Evolutionary conservation across 2,329 filamentous ascomycete species (phyloP), one percentile per base, ranked within the genome.

Genomic region (Paraphoma chrysanthemicola): DNA sequence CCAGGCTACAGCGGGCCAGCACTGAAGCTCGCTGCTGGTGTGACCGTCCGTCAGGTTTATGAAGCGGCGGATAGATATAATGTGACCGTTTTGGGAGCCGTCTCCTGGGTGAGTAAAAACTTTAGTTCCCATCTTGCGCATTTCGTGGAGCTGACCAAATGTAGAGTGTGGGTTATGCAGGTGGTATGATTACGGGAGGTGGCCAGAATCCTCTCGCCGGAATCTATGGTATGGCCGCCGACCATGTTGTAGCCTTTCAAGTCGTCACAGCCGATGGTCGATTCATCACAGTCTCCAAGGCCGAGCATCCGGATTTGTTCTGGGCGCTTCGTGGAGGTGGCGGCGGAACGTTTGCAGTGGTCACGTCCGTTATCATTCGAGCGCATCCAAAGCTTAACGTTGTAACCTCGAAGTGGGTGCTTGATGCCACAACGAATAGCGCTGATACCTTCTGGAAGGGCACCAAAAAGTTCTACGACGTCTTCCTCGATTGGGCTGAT

Each of bases 21-120:
- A 1, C 54, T 72, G 31, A 69, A 64, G 12, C 47, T 68, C 30
- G 69, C 63, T 23, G 66, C 71, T 12, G 71, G 71, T 29, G 63
- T 72, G 1, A 56, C 60, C 29, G 65, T 53, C 2, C 56, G 48
- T 10, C 70, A 74, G 47, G 56, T 66, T 1, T 54, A 61, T 39
- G 46, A 57, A n/a, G 63, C 60, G 28, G 67, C 68, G 6, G 46
- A 52, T 3, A 54, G 54, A 1, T 47, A 67, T 17, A 46, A 53
- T 33, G 2, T 81, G 73, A 67, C 64, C 60, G 47, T 59, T 46
- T 30, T 57, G 39, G 42, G 48, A 12, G 56, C 57, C 2, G 61
- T 62, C 31, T 63, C 60, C 31, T 48, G 60, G 23, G 49, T 60
- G 0, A 68, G 71, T 1, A 84, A 30, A 23, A 23, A 23, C 23